Conservation (phyloP, 768 basidiomycete genomes). For the Russula olivacea region DNA sequence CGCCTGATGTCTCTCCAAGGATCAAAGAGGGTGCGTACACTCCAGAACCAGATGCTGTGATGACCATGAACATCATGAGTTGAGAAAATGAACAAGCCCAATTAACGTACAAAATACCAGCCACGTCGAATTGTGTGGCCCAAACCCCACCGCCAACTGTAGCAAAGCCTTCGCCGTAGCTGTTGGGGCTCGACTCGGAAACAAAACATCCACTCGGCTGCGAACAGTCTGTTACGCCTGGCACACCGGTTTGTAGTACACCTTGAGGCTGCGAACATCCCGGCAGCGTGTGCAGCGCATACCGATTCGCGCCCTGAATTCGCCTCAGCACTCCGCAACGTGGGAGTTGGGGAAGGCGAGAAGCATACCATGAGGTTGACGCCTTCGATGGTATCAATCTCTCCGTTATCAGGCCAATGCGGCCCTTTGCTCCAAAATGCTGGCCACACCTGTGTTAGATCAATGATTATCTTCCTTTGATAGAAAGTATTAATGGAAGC, state of each 20-base stretch:
- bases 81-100: not conserved
- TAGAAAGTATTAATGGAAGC: not conserved
- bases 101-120: slow-evolving; percentile 43
- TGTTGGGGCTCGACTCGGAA: slow-evolving; percentile 34
- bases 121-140: slow-evolving; percentile 61
- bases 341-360: not conserved
- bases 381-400: slow-evolving; percentile 42
- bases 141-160: slow-evolving; percentile 56
- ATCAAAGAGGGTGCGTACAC: slow-evolving; percentile 29
- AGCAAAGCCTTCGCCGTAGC: slow-evolving; percentile 41
- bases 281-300: slow-evolving; percentile 47
- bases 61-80: slow-evolving; percentile 7
- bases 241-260: slow-evolving; percentile 33
- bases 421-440: slow-evolving; percentile 33
- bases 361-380: slow-evolving; percentile 40
- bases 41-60: slow-evolving; percentile 46
- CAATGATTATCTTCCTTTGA: not conserved
- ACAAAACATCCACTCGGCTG: slow-evolving; percentile 36
- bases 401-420: slow-evolving; percentile 42
- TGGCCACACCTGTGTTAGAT: slow-evolving; percentile 38
- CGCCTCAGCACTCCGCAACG: not conserved
- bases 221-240: slow-evolving; percentile 32
- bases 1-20: not conserved
- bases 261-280: slow-evolving; percentile 36
- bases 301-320: slow-evolving; percentile 39